Evolutionary conservation across 164 flowering plant species (phyloP), one percentile per base, ranked within the genome.

Genomic region (Litsea cubeba): DNA sequence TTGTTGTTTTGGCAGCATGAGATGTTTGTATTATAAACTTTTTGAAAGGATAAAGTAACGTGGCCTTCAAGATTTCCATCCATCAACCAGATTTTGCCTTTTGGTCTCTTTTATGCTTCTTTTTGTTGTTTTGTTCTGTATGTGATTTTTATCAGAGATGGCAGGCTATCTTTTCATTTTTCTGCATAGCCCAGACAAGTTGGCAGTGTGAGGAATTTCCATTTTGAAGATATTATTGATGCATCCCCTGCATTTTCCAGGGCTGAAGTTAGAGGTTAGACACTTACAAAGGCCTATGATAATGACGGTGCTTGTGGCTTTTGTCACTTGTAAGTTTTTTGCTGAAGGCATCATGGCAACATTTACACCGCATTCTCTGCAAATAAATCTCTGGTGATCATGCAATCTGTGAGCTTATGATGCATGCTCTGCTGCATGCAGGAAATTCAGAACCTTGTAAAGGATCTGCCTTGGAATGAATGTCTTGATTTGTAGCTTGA

Each of bases 171-270:
- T 15, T 12, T 12, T 51, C 35, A 30, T 30, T 30, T 30, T 30
- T 30, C 35, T 4, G 35, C 35, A 30, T 65, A 5, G 8, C 49
- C 68, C 69, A 28, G 73, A 75, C 60, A 71, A 71, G 69, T 79
- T 82, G 85, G 88, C 77, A 74, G 73, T 77, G 72, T 73, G 32
- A 50, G 75, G 18, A 65, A 62, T 77, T 75, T 80, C 73, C 30
- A 22, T 68, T 75, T 75, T 78, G 76, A 73, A 82, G 84, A 81
- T 69, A 83, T 62, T 85, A 84, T 87, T 87, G 87, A 87, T 86
- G 84, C 83, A 81, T 84, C 87, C 85, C 83, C 85, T 85, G 81
- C 68, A 79, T 88, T 86, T 90, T 87, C 88, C 92, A 84, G 91
- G 91, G 82, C 81, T 79, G 76, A 77, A 80, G 84, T 79, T 76